Evolutionary conservation across 306 rosid genomes (phyloP), one percentile per base, ranked within the genome.

Genomic region (Acacia melanoxylon): DNA sequence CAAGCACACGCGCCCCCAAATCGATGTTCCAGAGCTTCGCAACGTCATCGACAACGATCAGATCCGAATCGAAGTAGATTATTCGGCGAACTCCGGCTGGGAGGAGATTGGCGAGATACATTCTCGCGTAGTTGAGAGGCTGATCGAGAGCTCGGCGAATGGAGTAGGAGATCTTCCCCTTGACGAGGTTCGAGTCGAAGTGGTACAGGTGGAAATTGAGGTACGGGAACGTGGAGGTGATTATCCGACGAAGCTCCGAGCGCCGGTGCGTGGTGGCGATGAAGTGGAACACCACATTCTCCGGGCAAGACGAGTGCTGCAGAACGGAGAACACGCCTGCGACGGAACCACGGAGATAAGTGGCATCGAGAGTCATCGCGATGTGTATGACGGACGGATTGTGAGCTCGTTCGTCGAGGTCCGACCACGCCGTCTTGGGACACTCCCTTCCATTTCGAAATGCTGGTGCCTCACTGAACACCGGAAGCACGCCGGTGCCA

Each of bases 81-180:
- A 94, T 88, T 77, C 97, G 89, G 48, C 86, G 72, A 13, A 91
- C 97, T 9, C 80, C 75, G 65, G 90, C 59, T 8, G 95, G 95
- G 1, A 92, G 71, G 15, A 94, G 85, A 17, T 91, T 97, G 61
- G 97, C 97, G 17, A 92, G 87, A 85, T 94, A 94, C 88, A 94
- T 92, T 3, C 97, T 80, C 41, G 98, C 98, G 91, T 94, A 94
- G 62, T 94, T 94, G 27, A 94, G 88, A 0, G 98, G 98, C 88
- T 94, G 95, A 42, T 94, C 98, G 11, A 94, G 91, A 0, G 98
- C 98, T 29, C 91, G 91, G 0, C 97, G 93, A 2, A 94, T 83
- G 2, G 98, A 91, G 87, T 85, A 91, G 15, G 98, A 91, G 88
- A 94, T 94, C 88, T 90, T 94, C 13, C 93, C 93, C 16, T 73